phyloP scores from a whole-genome alignment of 306 rosid species.

The Quercus glauca region DNA sequence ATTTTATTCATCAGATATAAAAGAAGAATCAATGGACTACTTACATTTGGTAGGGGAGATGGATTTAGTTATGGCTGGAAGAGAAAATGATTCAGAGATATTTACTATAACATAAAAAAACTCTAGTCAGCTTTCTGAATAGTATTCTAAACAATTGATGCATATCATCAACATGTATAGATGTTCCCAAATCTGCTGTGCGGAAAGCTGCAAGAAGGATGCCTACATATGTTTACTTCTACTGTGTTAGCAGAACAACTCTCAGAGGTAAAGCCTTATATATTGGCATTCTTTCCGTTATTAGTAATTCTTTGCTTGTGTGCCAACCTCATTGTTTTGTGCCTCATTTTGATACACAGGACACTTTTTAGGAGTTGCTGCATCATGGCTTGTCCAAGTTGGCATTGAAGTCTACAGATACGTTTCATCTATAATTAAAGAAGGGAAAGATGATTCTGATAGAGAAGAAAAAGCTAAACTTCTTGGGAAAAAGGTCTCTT shows the following conservation, averaged over 20 bases:
- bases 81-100: background rate
- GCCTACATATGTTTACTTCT: conserved; percentile 52
- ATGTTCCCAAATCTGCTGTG: conserved; percentile 64
- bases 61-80: background rate
- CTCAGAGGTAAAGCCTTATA: conserved; percentile 54
- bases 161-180: conserved; percentile 32
- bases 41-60: background rate
- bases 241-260: conserved; percentile 64
- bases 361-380: conserved; percentile 64
- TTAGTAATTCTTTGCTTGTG: conserved; percentile 3
- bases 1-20: background rate
- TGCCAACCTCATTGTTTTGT: conserved; percentile 14
- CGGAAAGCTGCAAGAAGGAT: conserved; percentile 74
- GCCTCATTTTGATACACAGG: conserved; percentile 38
- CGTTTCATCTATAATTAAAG: conserved; percentile 17
- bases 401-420: conserved; percentile 56
- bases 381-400: conserved; percentile 85
- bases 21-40: background rate
- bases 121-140: background rate
- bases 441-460: conserved; percentile 32
- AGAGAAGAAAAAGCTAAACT: conserved; percentile 29
- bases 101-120: background rate
- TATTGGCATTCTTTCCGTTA: background rate
- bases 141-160: background rate
- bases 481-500: conserved; percentile 44